Evolutionary conservation across 2,329 filamentous ascomycete genomes (phyloP), one percentile per base, ranked within the genome.

Genomic region (Exserohilum turcica): DNA sequence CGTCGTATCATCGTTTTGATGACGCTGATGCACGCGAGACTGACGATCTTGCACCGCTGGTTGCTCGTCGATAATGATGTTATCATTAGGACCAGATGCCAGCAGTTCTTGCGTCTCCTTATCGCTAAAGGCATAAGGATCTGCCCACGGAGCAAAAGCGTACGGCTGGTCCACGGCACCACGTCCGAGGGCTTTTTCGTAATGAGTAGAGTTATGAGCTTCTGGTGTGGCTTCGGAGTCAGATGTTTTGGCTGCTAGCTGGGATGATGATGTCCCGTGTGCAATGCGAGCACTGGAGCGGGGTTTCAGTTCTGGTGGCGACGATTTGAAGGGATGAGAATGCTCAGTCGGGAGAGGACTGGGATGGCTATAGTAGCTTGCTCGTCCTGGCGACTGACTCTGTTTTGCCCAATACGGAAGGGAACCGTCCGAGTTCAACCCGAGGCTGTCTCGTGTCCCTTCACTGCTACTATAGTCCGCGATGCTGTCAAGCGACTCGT

Each of bases 1-100:
- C 19, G 28, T 28, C 6, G 16, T 29, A 19, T 42, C 43, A 19
- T 39, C 33, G 13, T 40, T 53, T 42, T 43, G 31, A 28, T 50
- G 44, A 13, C 32, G 48, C 21, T 48, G 35, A 37, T 51, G 44
- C 13, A 39, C 35, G 13, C 18, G 40, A 28, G 39, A 35, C 5
- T 46, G 43, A 9, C 27, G 46, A 3, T 45, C 28, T 6, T 33
- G 36, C 16, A 33, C 27, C 7, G 43, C 42, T 13, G 29, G 29
- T n/a, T 65, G 61, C 43, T 66, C 29, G 12, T 63, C 57, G 39
- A 67, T 64, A 28, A 73, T 45, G 36, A 74, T 71, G 7, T 72
- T 66, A 29, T 74, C 72, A 48, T 73, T 74, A 8, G 72, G 71
- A 6, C 72, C 72, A 19, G 71, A 74, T 21, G 63, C 66, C 8